These are phyloP conservation scores for Aspergillus indologenus DNA, from an alignment of 495 filamentous ascomycete species.

Conservation along the genomic window DNA sequence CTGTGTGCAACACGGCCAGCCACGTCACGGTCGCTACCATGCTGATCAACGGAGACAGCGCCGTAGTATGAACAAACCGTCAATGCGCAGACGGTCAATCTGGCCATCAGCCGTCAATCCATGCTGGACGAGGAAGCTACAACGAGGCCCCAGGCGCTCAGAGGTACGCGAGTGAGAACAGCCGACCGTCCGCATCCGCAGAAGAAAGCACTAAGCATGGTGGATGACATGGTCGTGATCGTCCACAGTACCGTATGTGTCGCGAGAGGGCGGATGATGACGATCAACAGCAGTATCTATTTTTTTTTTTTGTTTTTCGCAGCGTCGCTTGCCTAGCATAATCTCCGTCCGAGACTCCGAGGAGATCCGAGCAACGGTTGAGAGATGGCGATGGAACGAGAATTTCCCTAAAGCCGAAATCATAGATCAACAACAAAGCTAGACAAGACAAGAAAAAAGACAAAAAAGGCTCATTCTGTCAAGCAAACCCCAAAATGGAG, in stretches of 20 bases:
- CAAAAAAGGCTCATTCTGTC: too few species aligned
- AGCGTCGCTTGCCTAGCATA: too few species aligned
- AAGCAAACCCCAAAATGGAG: constrained; percentile 1
- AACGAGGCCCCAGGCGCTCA: constrained; percentile 8
- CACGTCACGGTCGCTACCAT: background rate
- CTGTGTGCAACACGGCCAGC: background rate
- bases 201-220: background rate
- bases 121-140: constrained; percentile 15
- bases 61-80: background rate
- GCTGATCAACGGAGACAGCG: background rate
- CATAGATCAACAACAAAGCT: background rate
- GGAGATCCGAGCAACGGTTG: background rate
- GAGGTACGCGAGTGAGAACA: background rate
- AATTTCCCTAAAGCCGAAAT: background rate
- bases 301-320: too few species aligned
- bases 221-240: constrained; percentile 1
- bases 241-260: background rate
- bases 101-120: constrained; percentile 8
- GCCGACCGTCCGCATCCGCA: background rate
- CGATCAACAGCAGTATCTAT: background rate
- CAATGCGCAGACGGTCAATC: background rate
- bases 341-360: background rate
- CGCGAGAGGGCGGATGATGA: background rate
- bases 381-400: background rate
- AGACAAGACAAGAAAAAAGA: background rate